Percentiles rank a stretch among this genome's conserved stretches.
Conservation (phyloP, 73 alveolate species). For the Diophrys appendiculata region DNA sequence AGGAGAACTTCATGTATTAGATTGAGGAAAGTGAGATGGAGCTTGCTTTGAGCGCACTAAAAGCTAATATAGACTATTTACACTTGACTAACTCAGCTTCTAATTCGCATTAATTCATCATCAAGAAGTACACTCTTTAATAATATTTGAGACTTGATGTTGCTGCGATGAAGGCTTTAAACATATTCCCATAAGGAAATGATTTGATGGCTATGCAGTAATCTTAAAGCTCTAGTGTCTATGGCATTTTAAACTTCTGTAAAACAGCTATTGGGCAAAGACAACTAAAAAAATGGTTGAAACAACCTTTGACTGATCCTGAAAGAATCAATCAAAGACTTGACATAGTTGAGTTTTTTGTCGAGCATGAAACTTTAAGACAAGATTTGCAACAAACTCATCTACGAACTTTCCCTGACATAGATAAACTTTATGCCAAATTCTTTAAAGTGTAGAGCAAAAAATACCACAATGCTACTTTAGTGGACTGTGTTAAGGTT, state of each 20-base stretch:
- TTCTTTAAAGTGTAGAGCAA: slow-evolving; percentile 74
- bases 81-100: slow-evolving; percentile 40
- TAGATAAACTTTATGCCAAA: slow-evolving; percentile 76
- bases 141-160: slow-evolving; percentile 74
- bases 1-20: slow-evolving; percentile 46
- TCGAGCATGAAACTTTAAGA: slow-evolving; percentile 56
- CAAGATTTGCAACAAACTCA: slow-evolving; percentile 54
- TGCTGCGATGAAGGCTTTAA: slow-evolving; percentile 84
- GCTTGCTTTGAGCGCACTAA: slow-evolving; percentile 52
- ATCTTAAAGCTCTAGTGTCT: slow-evolving; percentile 51
- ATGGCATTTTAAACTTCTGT: slow-evolving; percentile 65
- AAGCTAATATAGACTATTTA: slow-evolving; percentile 64
- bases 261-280: slow-evolving; percentile 75
- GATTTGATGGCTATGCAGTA: slow-evolving; percentile 27
- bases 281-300: slow-evolving; percentile 78
- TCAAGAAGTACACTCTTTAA: slow-evolving; percentile 60
- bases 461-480: slow-evolving; percentile 67
- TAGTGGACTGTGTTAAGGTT: slow-evolving; percentile 80
- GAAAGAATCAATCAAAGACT: slow-evolving; percentile 70
- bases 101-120: slow-evolving; percentile 52
- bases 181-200: slow-evolving; percentile 66
- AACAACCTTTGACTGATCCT: slow-evolving; percentile 70
- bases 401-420: slow-evolving; percentile 74
- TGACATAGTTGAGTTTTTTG: slow-evolving; percentile 73
- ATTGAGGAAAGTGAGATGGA: slow-evolving; percentile 66